Conservation (phyloP, 2,329 filamentous ascomycete genomes). For the Cadophora gregata region DNA sequence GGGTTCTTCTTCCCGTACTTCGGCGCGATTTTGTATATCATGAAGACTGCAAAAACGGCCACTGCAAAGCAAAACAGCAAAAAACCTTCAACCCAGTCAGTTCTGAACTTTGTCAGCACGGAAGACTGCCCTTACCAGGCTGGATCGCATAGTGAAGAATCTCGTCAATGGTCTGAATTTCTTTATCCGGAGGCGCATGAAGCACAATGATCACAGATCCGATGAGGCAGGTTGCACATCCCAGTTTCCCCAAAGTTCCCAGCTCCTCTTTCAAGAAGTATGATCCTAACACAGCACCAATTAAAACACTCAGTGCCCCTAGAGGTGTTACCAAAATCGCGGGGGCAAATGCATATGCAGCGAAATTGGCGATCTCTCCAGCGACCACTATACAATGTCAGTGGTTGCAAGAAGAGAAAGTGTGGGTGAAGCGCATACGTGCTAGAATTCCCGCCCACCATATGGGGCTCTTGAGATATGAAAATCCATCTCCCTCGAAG, state of each 20-base stretch:
- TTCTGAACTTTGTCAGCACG: neutral
- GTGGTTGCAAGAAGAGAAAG: slow-evolving; percentile 31
- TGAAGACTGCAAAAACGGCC: slow-evolving; percentile 81
- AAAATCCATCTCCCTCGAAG: slow-evolving; percentile 95
- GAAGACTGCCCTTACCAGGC: slow-evolving; percentile 68
- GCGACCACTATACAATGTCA: slow-evolving; percentile 71
- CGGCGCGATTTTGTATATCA: slow-evolving; percentile 96
- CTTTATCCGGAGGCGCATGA: slow-evolving; percentile 92
- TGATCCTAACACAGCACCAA: slow-evolving; percentile 91
- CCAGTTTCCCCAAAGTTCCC: slow-evolving; percentile 89
- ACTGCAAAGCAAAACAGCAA: slow-evolving; percentile 84
- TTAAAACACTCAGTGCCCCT: slow-evolving; percentile 91
- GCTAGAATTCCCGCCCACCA: slow-evolving; percentile 97
- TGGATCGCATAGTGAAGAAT: slow-evolving; percentile 90
- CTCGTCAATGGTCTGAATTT: slow-evolving; percentile 89
- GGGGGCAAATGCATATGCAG: slow-evolving; percentile 96
- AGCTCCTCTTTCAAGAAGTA: slow-evolving; percentile 93
- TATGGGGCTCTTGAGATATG: slow-evolving; percentile 90
- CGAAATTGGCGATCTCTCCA: slow-evolving; percentile 96
- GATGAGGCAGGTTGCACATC: slow-evolving; percentile 94
- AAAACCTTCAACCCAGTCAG: slow-evolving; percentile 67
- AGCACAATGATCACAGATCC: slow-evolving; percentile 97
- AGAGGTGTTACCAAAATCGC: slow-evolving; percentile 98
- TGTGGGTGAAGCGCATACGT: slow-evolving; percentile 60
- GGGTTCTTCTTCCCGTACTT: slow-evolving; percentile 93